Evolutionary conservation across 2,329 filamentous ascomycete genomes (phyloP).

Genomic region (Lasiodiplodia gonubiensis): DNA sequence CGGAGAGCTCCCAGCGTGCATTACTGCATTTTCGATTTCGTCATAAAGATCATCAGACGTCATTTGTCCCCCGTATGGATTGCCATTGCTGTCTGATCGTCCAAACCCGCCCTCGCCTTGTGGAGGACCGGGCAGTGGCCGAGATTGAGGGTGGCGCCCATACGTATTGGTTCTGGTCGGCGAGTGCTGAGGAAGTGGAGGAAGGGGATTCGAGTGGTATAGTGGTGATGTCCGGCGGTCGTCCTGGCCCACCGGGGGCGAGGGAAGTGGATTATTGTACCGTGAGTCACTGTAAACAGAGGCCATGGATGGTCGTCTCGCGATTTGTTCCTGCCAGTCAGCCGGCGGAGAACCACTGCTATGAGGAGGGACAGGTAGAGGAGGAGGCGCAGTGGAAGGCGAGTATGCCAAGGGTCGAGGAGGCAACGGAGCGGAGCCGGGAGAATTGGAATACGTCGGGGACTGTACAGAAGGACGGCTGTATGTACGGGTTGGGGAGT

Average conservation of each 20-base stretch:
- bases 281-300: slow-evolving; percentile 14
- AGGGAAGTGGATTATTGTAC: slow-evolving; percentile 26
- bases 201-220: slow-evolving; percentile 44
- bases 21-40: slow-evolving; percentile 61
- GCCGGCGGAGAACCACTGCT: slow-evolving; percentile 41
- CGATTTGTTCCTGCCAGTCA: slow-evolving; percentile 38
- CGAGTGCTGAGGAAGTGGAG: slow-evolving; percentile 53
- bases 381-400: slow-evolving; percentile 41
- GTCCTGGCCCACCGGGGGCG: slow-evolving; percentile 21
- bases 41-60: slow-evolving; percentile 61
- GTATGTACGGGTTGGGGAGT: slow-evolving; percentile 34
- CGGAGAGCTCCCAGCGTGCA: slow-evolving; percentile 37
- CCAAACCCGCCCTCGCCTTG: slow-evolving; percentile 48
- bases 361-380: slow-evolving; percentile 42
- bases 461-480: slow-evolving; percentile 26
- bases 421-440: slow-evolving; percentile 25
- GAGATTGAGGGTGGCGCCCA: slow-evolving; percentile 61
- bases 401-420: slow-evolving; percentile 40
- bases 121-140: slow-evolving; percentile 65
- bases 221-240: slow-evolving; percentile 9
- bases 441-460: slow-evolving; percentile 28
- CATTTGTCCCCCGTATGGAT: slow-evolving; percentile 45
- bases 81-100: slow-evolving; percentile 39
- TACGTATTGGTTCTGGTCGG: slow-evolving; percentile 59
- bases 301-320: slow-evolving; percentile 23